Base-by-base conservation (phyloP, 306 rosid species). In the Oxytropis ochrocephala region DNA sequence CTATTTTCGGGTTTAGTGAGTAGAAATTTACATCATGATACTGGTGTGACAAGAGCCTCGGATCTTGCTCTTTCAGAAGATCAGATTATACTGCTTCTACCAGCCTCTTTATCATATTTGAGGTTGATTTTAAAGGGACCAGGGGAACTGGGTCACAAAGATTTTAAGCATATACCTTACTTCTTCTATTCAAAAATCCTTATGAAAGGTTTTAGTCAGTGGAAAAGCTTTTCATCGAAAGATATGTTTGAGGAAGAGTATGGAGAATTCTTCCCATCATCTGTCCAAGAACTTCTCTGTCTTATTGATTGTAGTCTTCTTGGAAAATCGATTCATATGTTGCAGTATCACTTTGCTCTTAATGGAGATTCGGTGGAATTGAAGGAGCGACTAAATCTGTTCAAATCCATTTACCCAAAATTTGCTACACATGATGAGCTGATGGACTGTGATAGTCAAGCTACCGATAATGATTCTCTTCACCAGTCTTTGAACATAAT, bases 1-100 rank as follows among this genome's bases (percentile, higher is more conserved):
- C 69, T 84, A 48, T 79, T 90, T 76, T 67, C 74, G 72, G 84
- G 69, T 61, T 35, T 80, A 36, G 65, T 82, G 78, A 78, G 74
- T 72, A 77, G 75, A 75, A 72, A 61, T 82, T 68, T 67, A 43
- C 59, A 69, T 67, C 74, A 64, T 60, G 74, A 70, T 67, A 67
- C 64, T 69, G 68, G 50, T 55, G 29, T 11, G 70, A 58, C 8
- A 39, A 87, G 74, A 63, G 36, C 69, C 72, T 18, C 10, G 70
- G 83, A 54, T 57, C 51, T 52, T 39, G 42, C 58, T 64, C 85
- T 84, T 73, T 85, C 95, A 27, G 88, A 87, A 50, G 85, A 84
- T 74, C 85, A 94, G 59, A 70, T 61, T 72, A n/a, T 94, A 46
- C 74, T 87, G 75, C 98, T 94, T 75, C 67, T 94, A 44, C 98